A percentile compares a stretch with the other conserved stretches of the same genome.
Conservation (phyloP, 2,329 filamentous ascomycete genomes). For the Monilinia polystroma region DNA sequence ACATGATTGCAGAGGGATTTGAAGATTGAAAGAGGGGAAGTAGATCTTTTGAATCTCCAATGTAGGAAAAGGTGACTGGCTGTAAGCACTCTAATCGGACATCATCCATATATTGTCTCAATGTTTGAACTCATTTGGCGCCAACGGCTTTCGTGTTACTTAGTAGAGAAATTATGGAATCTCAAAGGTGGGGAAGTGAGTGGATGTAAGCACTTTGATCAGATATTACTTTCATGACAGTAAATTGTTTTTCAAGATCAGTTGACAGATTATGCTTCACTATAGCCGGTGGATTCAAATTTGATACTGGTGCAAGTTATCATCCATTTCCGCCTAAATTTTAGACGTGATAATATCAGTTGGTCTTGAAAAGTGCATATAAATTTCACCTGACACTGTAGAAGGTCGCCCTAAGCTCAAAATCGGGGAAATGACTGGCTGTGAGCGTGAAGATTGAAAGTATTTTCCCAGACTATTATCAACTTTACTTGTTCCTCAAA, state of each 20-base stretch:
- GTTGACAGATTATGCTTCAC: not conserved
- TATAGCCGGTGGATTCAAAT: not conserved
- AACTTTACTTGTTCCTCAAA: no score
- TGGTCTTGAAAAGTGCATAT: not conserved
- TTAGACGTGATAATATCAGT: not conserved
- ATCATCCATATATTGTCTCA: not conserved
- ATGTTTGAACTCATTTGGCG: no score
- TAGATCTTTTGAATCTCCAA: not conserved
- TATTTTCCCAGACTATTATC: not conserved
- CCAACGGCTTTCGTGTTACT: no score
- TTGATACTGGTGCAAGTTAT: not conserved
- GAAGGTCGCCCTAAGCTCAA: not conserved
- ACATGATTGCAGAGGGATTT: not conserved
- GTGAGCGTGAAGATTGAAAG: not conserved
- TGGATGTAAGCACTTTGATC: no score
- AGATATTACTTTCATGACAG: not conserved
- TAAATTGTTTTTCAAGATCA: not conserved
- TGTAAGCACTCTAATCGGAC: not conserved
- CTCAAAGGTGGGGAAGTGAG: no score
- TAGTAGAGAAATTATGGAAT: no score
- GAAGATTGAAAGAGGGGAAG: not conserved
- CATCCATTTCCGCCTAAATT: not conserved
- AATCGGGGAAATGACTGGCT: not conserved
- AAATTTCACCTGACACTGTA: not conserved
- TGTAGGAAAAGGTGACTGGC: not conserved